Evolutionary conservation across 2,329 filamentous ascomycete genomes (phyloP).

Genomic region (Penicillium sp.): DNA sequence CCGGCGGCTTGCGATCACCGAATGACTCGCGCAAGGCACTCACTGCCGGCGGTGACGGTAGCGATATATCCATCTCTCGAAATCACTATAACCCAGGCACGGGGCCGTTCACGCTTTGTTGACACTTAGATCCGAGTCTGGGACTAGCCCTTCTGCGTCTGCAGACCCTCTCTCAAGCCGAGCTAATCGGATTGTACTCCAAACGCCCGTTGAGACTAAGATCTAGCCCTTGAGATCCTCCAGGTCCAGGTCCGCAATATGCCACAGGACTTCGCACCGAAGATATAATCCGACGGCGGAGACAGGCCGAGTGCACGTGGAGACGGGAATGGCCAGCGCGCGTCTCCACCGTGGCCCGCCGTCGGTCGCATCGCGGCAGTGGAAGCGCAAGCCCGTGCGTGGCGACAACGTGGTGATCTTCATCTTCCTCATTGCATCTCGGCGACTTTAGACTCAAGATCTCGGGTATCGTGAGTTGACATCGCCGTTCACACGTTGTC

Average conservation of each 20-base stretch:
- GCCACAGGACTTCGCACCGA: constrained; percentile 18
- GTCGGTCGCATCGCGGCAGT: neutral
- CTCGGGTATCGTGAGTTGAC: neutral
- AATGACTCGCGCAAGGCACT: constrained; percentile 34
- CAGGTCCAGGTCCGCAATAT: neutral
- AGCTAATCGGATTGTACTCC: neutral
- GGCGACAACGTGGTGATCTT: neutral
- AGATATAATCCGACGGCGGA: constrained; percentile 5
- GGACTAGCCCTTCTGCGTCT: neutral
- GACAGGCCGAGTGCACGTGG: constrained; percentile 10
- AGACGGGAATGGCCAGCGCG: constrained; percentile 1
- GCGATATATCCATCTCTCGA: constrained; percentile 5
- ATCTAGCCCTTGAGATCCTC: neutral
- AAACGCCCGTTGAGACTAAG: neutral
- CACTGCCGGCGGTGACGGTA: constrained; percentile 12
- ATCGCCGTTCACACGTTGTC: neutral
- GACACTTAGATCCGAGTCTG: neutral
- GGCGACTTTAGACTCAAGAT: neutral
- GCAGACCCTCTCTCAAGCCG: neutral
- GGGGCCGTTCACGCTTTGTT: neutral
- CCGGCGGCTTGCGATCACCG: constrained; percentile 35
- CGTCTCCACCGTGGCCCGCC: neutral
- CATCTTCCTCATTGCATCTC: neutral
- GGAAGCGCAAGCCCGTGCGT: neutral
- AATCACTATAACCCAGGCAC: neutral